Evolutionary conservation across 345 rosid genomes (phyloP), one percentile per base, ranked within the genome.

Genomic region (Mangifera indica): DNA sequence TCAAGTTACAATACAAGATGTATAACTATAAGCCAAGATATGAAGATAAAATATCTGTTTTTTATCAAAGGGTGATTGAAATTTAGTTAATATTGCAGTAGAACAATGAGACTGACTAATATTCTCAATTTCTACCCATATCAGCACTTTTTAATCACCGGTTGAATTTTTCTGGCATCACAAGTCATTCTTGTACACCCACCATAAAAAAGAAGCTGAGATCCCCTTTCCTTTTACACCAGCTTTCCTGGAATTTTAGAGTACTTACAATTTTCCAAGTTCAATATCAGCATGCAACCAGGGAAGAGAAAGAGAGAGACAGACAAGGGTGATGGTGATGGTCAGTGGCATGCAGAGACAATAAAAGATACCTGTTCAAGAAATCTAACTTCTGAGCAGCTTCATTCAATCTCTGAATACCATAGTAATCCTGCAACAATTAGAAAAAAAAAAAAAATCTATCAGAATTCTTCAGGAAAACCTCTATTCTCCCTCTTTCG

Each of bases 381-480:
- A 87, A 92, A 74, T 85, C 93, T 74, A 84, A 75, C 77, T 88
- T 95, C 77, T 89, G 84, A 21, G 93, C 90, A 53, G 86, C 88
- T 78, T 95, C 91, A 59, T 80, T 85, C 80, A 95, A 82, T 70
- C 86, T 91, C 71, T 84, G 83, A 84, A 87, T 85, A 70, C 96
- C 99, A 74, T 87, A 87, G 49, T 63, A 77, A 76, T 94, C 97
- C 98, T 94, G 93, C 82, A 80, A 76, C 70, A 60, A 67, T 68
- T 65, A n/a, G 20, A 73, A 61, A 3, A 70, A 49, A 51, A 22
- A 73, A 61, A 3, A 70, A 49, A 51, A 44, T 32, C 40, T 21
- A 24, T 51, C 60, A 72, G 34, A 34, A 25, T 26, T 15, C 61
- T 51, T 49, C 20, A 60, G 22, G 34, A 49, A 70, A 70, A 60